These are phyloP conservation scores for Perkinsus olseni DNA, from an alignment of 169 alveolate species.

Conservation along the genomic window DNA sequence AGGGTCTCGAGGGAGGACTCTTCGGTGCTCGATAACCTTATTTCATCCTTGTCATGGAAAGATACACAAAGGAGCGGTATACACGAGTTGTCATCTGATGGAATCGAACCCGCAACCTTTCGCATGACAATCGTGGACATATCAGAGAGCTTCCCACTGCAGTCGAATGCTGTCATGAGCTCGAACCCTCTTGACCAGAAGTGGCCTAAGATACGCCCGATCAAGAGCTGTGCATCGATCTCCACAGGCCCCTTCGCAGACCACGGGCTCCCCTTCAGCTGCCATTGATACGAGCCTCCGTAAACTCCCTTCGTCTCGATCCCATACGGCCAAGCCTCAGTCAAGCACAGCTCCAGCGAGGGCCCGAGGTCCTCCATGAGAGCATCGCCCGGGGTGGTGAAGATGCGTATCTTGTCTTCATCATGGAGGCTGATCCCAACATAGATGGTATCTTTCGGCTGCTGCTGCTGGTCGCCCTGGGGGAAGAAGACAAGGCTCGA, in stretches of 20 bases:
- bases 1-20: neutral
- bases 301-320: neutral
- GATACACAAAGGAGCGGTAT: neutral
- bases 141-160: neutral
- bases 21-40: neutral
- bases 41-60: neutral
- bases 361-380: neutral
- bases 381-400: neutral
- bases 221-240: neutral
- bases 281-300: neutral
- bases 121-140: neutral
- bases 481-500: neutral
- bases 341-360: neutral
- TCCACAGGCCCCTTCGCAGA: neutral
- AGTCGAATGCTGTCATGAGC: neutral
- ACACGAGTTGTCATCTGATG: neutral
- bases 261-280: neutral
- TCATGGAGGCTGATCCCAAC: neutral
- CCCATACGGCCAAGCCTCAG: neutral
- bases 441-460: neutral
- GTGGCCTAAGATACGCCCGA: neutral
- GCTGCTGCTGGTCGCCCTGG: neutral
- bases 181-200: neutral
- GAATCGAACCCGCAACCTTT: neutral
- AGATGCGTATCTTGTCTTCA: neutral